Evolutionary conservation across 192 early-diverging fungal species (phyloP), one percentile per base, ranked within the genome.

Genomic region (Diversispora eburnea): DNA sequence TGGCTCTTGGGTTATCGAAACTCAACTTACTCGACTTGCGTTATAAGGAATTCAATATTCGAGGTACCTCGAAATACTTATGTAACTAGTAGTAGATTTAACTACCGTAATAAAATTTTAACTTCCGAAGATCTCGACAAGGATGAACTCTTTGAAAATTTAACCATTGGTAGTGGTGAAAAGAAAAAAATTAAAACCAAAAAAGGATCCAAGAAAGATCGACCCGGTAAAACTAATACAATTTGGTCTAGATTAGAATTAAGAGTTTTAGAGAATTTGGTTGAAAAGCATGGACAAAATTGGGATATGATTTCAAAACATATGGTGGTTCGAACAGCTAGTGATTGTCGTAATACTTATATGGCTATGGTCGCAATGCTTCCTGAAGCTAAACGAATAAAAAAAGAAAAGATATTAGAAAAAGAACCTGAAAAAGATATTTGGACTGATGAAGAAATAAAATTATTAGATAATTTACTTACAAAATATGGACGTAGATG

Each of bases 271-370:
- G 46, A 70, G 5, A 57, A n/a, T 43, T 52, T 70, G 6, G 20
- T 58, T 57, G 51, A 55, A 12, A 70, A 70, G 39, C 19, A 46
- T 58, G 68, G 68, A 3, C 17, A 70, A 70, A n/a, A 58, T 46
- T 70, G 68, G 68, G n/a, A 57, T 7, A 57, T 13, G 43, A 19
- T 70, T 43, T 33, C 68, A n/a, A 15, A 42, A 41, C 19, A 42
- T 54, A 57, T 70, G 39, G 12, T 19, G 15, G 54, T 57, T 13
- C 41, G 41, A 57, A 57, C 39, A 9, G 52, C 68, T 1, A 8
- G n/a, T 17, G 68, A 70, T 43, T 70, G 68, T 41, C 6, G 42
- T 43, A n/a, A 8, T 42, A 10, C 55, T 41, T 70, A 46, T 54
- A 9, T 39, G 17, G 13, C 13, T 10, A 57, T 13, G 19, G 33